phyloP scores from a whole-genome alignment of 2,329 filamentous ascomycete genomes.

The Aspergillus fumigatiaffinis region DNA sequence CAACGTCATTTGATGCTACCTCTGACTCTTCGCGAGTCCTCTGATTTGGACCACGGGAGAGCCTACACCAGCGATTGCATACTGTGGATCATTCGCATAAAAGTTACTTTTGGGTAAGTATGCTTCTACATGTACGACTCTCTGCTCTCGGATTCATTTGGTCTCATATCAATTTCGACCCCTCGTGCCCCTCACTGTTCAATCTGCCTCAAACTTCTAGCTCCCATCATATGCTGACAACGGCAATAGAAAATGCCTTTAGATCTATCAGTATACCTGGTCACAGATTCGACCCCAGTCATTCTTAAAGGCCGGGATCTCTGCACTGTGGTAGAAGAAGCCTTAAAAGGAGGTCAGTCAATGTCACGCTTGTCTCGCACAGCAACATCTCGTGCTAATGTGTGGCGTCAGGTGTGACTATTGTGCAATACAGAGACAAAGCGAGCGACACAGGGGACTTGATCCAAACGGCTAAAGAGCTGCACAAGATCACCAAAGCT shows the following conservation, averaged over 20 bases:
- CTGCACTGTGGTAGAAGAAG: constrained; percentile 67
- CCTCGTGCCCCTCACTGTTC: not conserved
- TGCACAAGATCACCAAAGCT: constrained; percentile 67
- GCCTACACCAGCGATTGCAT: not conserved
- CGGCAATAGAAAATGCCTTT: constrained; percentile 41
- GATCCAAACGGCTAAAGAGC: constrained; percentile 63
- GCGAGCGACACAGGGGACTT: constrained; percentile 67
- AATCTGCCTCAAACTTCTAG: constrained; percentile 9
- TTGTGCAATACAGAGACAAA: constrained; percentile 92
- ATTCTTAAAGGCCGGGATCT: constrained; percentile 73
- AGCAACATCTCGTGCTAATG: constrained; percentile 3
- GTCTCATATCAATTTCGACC: not conserved
- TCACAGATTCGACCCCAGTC: constrained; percentile 85
- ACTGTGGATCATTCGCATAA: not conserved
- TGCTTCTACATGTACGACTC: not conserved
- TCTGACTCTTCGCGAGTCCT: not conserved
- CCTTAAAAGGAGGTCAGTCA: constrained; percentile 64
- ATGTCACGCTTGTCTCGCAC: not conserved
- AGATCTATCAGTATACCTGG: constrained; percentile 82
- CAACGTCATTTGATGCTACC: not conserved
- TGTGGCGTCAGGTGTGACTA: constrained; percentile 58
- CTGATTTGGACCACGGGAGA: not conserved
- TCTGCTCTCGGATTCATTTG: not conserved
- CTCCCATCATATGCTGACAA: constrained; percentile 4
- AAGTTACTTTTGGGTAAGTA: not conserved